phyloP scores from a whole-genome alignment of 1,284 basidiomycete species.

The Hymenochaete sp. region DNA sequence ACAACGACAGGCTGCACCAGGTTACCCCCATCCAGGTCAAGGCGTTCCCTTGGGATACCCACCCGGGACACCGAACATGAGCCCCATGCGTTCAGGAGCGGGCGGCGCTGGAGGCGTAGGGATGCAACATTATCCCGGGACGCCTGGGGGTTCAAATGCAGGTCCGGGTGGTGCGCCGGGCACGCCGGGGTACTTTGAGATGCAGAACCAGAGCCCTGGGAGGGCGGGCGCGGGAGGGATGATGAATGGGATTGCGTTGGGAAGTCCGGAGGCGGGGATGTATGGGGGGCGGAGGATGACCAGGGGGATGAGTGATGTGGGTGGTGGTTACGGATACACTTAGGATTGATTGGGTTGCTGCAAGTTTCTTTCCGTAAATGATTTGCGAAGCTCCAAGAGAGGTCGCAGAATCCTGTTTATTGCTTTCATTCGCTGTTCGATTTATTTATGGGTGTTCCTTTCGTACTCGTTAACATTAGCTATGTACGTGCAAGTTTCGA shows the following conservation, averaged over 20 bases:
- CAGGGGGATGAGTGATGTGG: slow-evolving; percentile 16
- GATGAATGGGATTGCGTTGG: slow-evolving; percentile 1
- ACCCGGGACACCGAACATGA: background rate
- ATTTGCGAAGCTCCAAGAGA: no score
- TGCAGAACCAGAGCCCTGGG: background rate
- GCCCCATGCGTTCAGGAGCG: background rate
- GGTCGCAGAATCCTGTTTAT: no score
- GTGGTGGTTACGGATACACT: slow-evolving; percentile 10
- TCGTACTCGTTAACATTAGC: no score
- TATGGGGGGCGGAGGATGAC: slow-evolving; percentile 14
- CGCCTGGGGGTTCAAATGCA: background rate
- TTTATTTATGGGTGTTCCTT: no score
- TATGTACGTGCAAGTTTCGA: no score
- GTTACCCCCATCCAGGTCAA: no score
- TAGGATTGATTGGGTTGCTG: background rate
- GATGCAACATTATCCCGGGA: slow-evolving; percentile 4
- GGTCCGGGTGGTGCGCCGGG: no score
- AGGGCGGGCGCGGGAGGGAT: background rate
- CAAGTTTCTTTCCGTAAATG: no score
- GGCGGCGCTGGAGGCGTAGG: background rate
- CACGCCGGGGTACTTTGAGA: no score
- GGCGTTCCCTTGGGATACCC: background rate
- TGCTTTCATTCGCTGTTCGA: no score
- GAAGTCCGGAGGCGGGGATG: slow-evolving; percentile 13
- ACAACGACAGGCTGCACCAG: no score